Conservation (phyloP, 2,329 filamentous ascomycete genomes). For the Coleophoma crateriformis region DNA sequence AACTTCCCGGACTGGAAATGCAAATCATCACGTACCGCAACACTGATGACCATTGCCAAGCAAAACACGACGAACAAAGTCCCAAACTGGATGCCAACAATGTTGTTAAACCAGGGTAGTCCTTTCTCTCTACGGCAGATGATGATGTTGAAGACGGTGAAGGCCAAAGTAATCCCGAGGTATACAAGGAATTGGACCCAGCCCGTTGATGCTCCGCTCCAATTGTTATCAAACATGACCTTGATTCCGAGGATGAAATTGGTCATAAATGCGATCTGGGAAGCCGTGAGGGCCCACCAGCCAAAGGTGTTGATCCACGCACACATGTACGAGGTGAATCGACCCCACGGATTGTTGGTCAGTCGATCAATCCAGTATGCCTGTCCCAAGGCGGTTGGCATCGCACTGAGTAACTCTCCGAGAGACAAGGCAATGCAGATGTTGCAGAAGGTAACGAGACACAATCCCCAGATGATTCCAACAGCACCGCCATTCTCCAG, state of each 20-base stretch:
- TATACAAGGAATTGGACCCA: slow-evolving; percentile 53
- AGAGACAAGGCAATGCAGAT: slow-evolving; percentile 48
- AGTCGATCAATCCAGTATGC: slow-evolving; percentile 49
- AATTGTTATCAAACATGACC: slow-evolving; percentile 43
- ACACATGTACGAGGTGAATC: slow-evolving; percentile 49
- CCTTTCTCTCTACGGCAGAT: slow-evolving; percentile 42
- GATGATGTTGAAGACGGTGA: slow-evolving; percentile 45
- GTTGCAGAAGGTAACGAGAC: slow-evolving; percentile 46
- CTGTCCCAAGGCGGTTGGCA: slow-evolving; percentile 56
- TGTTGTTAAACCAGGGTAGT: slow-evolving; percentile 49
- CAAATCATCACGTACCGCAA: slow-evolving; percentile 38
- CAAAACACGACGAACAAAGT: slow-evolving; percentile 46
- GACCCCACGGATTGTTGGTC: slow-evolving; percentile 32
- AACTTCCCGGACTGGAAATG: slow-evolving; percentile 43
- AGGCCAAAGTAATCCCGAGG: slow-evolving; percentile 38
- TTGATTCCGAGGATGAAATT: slow-evolving; percentile 53
- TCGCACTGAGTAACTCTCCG: slow-evolving; percentile 50
- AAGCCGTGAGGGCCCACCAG: slow-evolving; percentile 52
- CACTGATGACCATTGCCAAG: slow-evolving; percentile 44
- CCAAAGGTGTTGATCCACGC: slow-evolving; percentile 57
- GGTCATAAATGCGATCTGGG: slow-evolving; percentile 52
- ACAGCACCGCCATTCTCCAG: slow-evolving; percentile 49
- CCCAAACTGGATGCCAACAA: slow-evolving; percentile 47
- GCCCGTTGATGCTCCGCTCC: slow-evolving; percentile 36
- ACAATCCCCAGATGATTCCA: slow-evolving; percentile 48